These are phyloP conservation scores for Anthracocystis walkeri DNA, from an alignment of 1,284 basidiomycete species.

Conservation along the genomic window DNA sequence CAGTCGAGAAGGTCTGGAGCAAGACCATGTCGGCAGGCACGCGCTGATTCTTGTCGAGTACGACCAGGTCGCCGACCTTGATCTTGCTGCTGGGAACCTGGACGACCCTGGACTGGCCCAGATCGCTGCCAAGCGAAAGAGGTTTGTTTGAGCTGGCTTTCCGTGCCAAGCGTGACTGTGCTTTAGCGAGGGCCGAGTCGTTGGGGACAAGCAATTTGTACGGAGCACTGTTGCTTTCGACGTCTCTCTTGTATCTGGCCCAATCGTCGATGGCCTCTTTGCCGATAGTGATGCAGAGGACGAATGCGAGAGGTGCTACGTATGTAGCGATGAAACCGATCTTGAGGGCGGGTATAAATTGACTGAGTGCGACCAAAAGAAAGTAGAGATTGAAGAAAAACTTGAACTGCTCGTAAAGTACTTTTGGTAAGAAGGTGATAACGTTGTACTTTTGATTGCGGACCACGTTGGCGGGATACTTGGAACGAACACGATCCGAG, in stretches of 20 bases:
- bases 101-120: slow-evolving; percentile 43
- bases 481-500: slow-evolving; percentile 48
- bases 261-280: slow-evolving; percentile 99
- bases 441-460: slow-evolving; percentile 98
- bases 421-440: slow-evolving; percentile 92
- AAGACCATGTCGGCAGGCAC: slow-evolving; percentile 95
- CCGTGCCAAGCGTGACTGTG: slow-evolving; percentile 28
- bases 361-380: slow-evolving; percentile 92
- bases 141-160: slow-evolving; percentile 33
- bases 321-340: slow-evolving; percentile 99
- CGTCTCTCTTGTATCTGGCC: slow-evolving; percentile 88
- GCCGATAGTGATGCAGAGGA: slow-evolving; percentile 92
- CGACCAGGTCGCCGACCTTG: slow-evolving; percentile 89
- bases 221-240: slow-evolving; percentile 91
- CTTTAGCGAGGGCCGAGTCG: slow-evolving; percentile 33
- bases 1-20: slow-evolving; percentile 77
- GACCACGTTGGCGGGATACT: slow-evolving; percentile 81
- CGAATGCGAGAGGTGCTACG: slow-evolving; percentile 94
- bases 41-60: slow-evolving; percentile 95
- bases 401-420: slow-evolving; percentile 99
- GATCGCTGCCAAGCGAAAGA: slow-evolving; percentile 33
- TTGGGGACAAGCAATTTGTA: slow-evolving; percentile 81
- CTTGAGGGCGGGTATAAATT: slow-evolving; percentile 94
- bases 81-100: slow-evolving; percentile 82
- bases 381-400: slow-evolving; percentile 99